A percentile compares a stretch with the other conserved stretches of the same genome.
Evolutionary conservation across 2,329 filamentous ascomycete species (phyloP).

Genomic region (Dactylonectria macrodidyma): DNA sequence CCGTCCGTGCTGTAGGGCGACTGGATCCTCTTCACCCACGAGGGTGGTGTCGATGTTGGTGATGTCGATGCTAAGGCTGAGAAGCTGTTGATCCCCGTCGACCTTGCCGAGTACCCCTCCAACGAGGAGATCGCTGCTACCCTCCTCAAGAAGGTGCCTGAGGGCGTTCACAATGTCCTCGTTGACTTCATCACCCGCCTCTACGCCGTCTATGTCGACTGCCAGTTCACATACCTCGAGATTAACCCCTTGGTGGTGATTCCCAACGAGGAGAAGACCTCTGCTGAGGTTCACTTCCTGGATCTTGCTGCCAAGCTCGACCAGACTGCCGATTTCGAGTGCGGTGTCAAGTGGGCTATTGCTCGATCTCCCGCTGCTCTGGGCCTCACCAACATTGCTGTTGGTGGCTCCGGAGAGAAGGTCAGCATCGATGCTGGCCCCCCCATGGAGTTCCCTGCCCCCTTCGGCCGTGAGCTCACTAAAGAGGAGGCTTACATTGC

Average conservation of each 20-base stretch:
- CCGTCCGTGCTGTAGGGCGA: conserved; percentile 78
- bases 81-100: conserved; percentile 97
- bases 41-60: conserved; percentile 99
- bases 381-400: conserved; percentile 79
- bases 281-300: conserved; percentile 96
- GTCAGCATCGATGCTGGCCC: conserved; percentile 96
- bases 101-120: conserved; percentile 93
- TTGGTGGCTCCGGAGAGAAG: conserved; percentile 72
- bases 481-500: conserved; percentile 99
- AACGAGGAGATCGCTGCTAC: conserved; percentile 91
- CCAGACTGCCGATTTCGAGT: conserved; percentile 99
- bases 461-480: conserved; percentile 97
- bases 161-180: conserved; percentile 97
- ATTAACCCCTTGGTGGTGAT: conserved; percentile 99
- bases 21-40: conserved; percentile 99
- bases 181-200: conserved; percentile 99
- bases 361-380: conserved; percentile 92
- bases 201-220: conserved; percentile 99
- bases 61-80: conserved; percentile 99
- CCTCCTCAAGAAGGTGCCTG: conserved; percentile 92
- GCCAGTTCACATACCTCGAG: conserved; percentile 99
- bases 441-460: conserved; percentile 98
- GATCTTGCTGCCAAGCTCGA: conserved; percentile 99
- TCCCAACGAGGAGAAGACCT: conserved; percentile 92
- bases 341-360: conserved; percentile 98